These are phyloP conservation scores for Suillus tomentosus DNA, from an alignment of 768 basidiomycete genomes.

Conservation along the genomic window DNA sequence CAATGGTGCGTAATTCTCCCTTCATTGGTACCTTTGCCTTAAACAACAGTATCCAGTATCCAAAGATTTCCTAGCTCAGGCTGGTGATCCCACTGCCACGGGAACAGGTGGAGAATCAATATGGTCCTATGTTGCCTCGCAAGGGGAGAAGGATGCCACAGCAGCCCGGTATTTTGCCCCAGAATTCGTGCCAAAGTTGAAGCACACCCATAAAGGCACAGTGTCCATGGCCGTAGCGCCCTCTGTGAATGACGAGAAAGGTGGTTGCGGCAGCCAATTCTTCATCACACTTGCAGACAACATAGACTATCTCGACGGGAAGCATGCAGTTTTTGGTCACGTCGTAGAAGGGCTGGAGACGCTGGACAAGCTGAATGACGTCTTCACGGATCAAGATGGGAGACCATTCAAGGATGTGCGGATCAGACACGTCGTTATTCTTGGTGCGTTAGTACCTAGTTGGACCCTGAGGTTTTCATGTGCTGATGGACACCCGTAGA, in stretches of 20 bases:
- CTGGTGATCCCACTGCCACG: conserved; percentile 94
- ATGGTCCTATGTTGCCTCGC: conserved; percentile 71
- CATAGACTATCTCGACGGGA: conserved; percentile 94
- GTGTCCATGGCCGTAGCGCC: conserved; percentile 98
- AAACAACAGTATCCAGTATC: conserved; percentile 59
- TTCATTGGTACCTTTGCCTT: conserved; percentile 2
- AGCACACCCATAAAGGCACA: conserved; percentile 83
- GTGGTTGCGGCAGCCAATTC: conserved; percentile 95
- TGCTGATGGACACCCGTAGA: conserved; percentile 47
- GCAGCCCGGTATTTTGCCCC: conserved; percentile 87
- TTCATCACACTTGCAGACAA: conserved; percentile 91
- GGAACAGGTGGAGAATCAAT: conserved; percentile 93
- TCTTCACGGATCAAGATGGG: conserved; percentile 85
- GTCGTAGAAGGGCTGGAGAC: conserved; percentile 95
- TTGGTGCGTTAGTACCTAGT: conserved; percentile 56
- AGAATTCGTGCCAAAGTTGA: conserved; percentile 76
- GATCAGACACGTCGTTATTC: conserved; percentile 92
- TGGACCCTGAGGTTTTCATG: conserved; percentile 6
- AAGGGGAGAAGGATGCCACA: conserved; percentile 32
- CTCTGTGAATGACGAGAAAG: conserved; percentile 60
- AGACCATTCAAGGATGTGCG: conserved; percentile 92
- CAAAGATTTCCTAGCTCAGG: conserved; percentile 95
- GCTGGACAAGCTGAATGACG: conserved; percentile 89
- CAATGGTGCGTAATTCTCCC: conserved; percentile 69
- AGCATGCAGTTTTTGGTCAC: conserved; percentile 92